These are phyloP conservation scores for Naganishia liquefaciens DNA, from an alignment of 1,284 basidiomycete species.

Conservation along the genomic window DNA sequence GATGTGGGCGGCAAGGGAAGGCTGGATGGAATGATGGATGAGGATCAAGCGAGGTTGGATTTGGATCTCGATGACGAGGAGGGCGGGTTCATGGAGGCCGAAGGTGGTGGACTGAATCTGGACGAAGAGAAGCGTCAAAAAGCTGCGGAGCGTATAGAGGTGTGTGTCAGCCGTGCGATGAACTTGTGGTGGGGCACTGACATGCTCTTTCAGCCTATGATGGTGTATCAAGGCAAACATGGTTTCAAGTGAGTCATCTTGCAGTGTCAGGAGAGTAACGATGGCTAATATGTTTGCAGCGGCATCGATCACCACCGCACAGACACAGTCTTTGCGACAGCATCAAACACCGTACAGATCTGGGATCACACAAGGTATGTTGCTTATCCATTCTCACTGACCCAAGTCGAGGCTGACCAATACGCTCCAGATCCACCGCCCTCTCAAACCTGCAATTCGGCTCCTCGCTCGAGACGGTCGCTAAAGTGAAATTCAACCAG, in stretches of 20 bases:
- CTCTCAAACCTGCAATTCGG: conserved; percentile 80
- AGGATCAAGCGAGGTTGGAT: conserved; percentile 32
- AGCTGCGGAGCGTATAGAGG: conserved; percentile 46
- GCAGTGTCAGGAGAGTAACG: neutral
- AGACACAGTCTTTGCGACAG: conserved; percentile 87
- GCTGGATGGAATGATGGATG: conserved; percentile 38
- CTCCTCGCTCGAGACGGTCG: conserved; percentile 80
- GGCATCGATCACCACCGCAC: conserved; percentile 91
- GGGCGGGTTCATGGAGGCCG: conserved; percentile 47
- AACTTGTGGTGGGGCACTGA: neutral
- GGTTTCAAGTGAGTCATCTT: conserved; percentile 72
- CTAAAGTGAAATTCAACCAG: conserved; percentile 86
- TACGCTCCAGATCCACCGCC: conserved; percentile 61
- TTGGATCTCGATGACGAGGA: conserved; percentile 48
- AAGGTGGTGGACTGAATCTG: conserved; percentile 49
- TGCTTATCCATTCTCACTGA: neutral
- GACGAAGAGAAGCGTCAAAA: conserved; percentile 47
- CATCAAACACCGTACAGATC: conserved; percentile 87
- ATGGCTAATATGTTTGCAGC: conserved; percentile 56
- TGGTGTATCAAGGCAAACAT: conserved; percentile 75
- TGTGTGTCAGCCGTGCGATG: neutral
- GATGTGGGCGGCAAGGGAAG: conserved; percentile 34
- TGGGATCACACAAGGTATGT: conserved; percentile 93
- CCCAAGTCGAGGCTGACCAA: conserved; percentile 44
- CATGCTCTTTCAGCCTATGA: conserved; percentile 59